Evolutionary conservation across 345 rosid genomes (phyloP).

Genomic region (Sisymbrium altissimum): DNA sequence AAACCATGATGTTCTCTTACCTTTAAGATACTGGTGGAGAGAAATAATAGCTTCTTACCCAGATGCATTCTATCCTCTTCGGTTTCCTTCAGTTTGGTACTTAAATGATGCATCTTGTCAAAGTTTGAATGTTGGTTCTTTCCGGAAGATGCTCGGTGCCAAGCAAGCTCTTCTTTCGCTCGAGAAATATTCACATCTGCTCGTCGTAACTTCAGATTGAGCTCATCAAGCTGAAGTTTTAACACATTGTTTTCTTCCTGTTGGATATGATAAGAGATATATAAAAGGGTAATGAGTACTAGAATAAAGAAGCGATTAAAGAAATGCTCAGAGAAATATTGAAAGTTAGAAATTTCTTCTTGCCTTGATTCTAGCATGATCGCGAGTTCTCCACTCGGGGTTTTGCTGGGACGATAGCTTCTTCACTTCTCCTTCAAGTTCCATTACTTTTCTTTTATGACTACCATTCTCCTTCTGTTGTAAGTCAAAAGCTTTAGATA

Average conservation of each 20-base stretch:
- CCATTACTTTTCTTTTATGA: constrained; percentile 56
- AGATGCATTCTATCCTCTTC: constrained; percentile 70
- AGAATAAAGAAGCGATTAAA: neutral
- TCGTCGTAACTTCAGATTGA: constrained; percentile 52
- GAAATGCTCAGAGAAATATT: neutral
- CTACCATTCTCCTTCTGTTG: constrained; percentile 62
- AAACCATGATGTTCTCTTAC: constrained; percentile 31
- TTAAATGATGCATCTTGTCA: constrained; percentile 54
- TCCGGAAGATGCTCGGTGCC: constrained; percentile 61
- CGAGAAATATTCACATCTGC: constrained; percentile 57
- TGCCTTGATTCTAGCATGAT: constrained; percentile 92
- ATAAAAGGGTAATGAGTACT: neutral
- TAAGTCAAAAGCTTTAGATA: constrained; percentile 12
- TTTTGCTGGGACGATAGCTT: constrained; percentile 86
- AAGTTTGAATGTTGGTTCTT: constrained; percentile 44
- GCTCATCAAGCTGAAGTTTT: constrained; percentile 74
- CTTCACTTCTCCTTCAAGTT: constrained; percentile 78
- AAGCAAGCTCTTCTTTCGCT: constrained; percentile 77
- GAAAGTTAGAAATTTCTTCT: constrained; percentile 35
- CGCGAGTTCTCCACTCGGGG: constrained; percentile 85
- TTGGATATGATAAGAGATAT: constrained; percentile 24
- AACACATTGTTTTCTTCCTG: constrained; percentile 90
- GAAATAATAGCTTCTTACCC: constrained; percentile 57
- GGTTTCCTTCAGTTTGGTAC: constrained; percentile 60
- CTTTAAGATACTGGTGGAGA: constrained; percentile 72